Base-by-base conservation (phyloP, 352 stramenopile genomes). In the Phytophthora pistaciae region DNA sequence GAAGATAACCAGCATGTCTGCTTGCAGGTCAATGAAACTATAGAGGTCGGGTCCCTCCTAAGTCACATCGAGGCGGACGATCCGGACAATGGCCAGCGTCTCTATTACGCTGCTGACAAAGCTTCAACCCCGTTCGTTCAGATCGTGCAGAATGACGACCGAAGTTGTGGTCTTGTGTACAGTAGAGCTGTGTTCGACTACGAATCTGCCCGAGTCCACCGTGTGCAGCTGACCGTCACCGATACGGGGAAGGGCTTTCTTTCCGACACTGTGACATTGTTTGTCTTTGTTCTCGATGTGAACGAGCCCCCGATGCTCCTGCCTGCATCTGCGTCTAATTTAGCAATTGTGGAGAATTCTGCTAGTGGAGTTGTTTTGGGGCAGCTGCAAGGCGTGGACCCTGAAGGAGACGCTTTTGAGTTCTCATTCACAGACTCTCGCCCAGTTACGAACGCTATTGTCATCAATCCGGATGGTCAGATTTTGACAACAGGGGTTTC, bases 1-100 rank as follows among this genome's bases (percentile, higher is more conserved):
- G 75, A 89, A 56, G 61, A 44, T 3, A 91, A 91, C 60, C 55
- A 83, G 13, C 77, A 91, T 18, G 62, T 90, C 3, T 91, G 83
- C 20, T 4, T 90, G 5, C 62, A 76, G 59, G 70, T 77, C 1
- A 53, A 64, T 10, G 83, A 91, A 64, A 81, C 87, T 54, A 1
- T 67, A 9, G 23, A 46, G 11, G 27, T 70, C 31, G 73, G 62
- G 7, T 73, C 72, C 18, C 0, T 83, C 1, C 60, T 91, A 25
- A 33, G 64, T 5, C 44, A 57, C 6, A 61, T 89, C 18, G 53
- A 64, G 42, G 81, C 81, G 1, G 20, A 42, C 3, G 83, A 91
- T 50, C 59, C 60, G 33, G 83, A 91, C 31, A 64, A n/a, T 20
- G 68, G 60, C 9, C 83, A 91, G 48, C 73, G 79, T 9, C 54